Evolutionary conservation across 495 filamentous ascomycete species (phyloP).

Genomic region (Annulohypoxylon maeteangense): DNA sequence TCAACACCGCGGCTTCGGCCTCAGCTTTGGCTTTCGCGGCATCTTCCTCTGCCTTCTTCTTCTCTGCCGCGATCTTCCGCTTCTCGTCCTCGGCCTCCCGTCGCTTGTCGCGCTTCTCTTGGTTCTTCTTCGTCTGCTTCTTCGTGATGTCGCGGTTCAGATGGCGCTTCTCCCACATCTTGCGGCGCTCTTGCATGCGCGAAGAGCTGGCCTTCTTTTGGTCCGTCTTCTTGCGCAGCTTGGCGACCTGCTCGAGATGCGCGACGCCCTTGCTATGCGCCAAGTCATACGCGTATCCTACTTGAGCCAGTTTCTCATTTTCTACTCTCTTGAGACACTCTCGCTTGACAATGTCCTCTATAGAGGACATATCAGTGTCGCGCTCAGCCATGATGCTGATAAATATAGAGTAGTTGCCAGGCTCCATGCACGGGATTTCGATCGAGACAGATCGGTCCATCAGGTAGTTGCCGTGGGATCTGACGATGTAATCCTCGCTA

Average conservation of each 20-base stretch:
- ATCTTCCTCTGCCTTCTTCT: conserved; percentile 47
- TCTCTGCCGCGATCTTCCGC: conserved; percentile 56
- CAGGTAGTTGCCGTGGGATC: conserved; percentile 78
- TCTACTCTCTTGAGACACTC: conserved; percentile 70
- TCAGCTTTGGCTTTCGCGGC: conserved; percentile 58
- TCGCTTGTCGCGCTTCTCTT: conserved; percentile 61
- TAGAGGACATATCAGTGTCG: conserved; percentile 59
- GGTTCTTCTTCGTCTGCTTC: conserved; percentile 49
- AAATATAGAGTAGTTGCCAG: conserved; percentile 83
- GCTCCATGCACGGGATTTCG: conserved; percentile 68
- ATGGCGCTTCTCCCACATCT: conserved; percentile 61
- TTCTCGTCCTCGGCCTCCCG: conserved; percentile 58
- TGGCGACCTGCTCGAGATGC: conserved; percentile 70
- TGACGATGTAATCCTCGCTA: conserved; percentile 87
- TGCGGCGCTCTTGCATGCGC: conserved; percentile 56
- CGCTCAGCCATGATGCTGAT: conserved; percentile 83
- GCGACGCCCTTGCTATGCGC: conserved; percentile 81
- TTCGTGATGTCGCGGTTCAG: conserved; percentile 50
- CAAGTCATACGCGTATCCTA: conserved; percentile 88
- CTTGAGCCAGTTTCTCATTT: conserved; percentile 84
- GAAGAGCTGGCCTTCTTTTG: conserved; percentile 61
- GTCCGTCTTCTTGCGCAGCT: conserved; percentile 58
- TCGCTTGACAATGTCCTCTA: conserved; percentile 77
- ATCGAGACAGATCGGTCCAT: conserved; percentile 62
- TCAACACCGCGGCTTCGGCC: conserved; percentile 47